Base-by-base conservation (phyloP, 2,329 filamentous ascomycete genomes). In the Epichloe sylvatica region DNA sequence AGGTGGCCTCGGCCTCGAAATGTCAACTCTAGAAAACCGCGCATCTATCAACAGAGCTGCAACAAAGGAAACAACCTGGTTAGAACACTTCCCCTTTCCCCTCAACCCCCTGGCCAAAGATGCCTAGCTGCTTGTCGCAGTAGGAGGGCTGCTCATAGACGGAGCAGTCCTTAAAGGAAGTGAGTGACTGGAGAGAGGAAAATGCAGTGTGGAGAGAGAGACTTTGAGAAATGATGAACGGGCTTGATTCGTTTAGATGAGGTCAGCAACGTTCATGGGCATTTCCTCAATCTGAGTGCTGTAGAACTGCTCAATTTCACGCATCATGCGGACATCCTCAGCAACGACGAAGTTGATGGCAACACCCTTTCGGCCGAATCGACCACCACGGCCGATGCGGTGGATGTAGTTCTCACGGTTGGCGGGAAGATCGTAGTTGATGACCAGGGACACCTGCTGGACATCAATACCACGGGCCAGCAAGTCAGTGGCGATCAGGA, bases 331-430 rank as follows among this genome's bases (percentile, higher is more conserved):
- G 65, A 98, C 92, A 73, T 98, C 92, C 60, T 98, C 92, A 64
- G 89, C 88, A 55, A 91, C 97, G 70, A 98, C 92, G 70, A 98
- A 98, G 87, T 98, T 98, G 81, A 98, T 98, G 66, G 92, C 92
- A 70, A 98, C 92, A 84, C 92, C 92, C 84, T 98, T 98, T 73
- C 92, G 89, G 73, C 92, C 92, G 77, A 98, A 98, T 78, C 92
- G 90, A 76, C 92, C 92, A 77, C 90, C 90, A 83, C 92, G 91
- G 81, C 92, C 92, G 67, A 98, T 98, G 70, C 92, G 86, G 76
- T 98, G 92, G 67, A 98, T 98, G 82, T 98, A 98, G 82, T 97
- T 98, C 78, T 98, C 92, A 66, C 91, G 89, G 81, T 97, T 97
- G 73, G 89, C 87, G 60, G 92, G 92, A 51, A 98, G 78, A 70